Percentiles rank a stretch among this genome's conserved stretches.
Conservation (phyloP, 2,329 filamentous ascomycete genomes). For the Nannizzia gypsea region DNA sequence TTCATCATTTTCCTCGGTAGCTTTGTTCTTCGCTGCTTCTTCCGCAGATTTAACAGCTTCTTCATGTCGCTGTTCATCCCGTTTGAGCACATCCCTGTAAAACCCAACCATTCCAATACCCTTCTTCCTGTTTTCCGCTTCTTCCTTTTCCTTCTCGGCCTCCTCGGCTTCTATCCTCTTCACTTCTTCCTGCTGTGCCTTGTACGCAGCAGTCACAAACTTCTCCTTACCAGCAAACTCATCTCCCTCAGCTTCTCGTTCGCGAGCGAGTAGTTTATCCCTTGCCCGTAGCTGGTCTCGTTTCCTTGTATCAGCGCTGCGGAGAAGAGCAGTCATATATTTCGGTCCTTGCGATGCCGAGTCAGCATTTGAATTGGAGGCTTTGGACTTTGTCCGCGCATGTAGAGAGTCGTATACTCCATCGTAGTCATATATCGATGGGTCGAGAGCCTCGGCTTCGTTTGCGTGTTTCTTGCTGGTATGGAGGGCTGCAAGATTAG, state of each 20-base stretch:
- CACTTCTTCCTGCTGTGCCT: constrained; percentile 51
- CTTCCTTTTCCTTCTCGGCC: constrained; percentile 40
- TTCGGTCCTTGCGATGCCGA: constrained; percentile 35
- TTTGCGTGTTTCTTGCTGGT: constrained; percentile 36
- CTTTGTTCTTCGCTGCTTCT: constrained; percentile 25
- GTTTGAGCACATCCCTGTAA: constrained; percentile 48
- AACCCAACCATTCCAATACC: constrained; percentile 48
- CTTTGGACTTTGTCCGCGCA: constrained; percentile 24
- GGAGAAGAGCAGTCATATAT: constrained; percentile 50
- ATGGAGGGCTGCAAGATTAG: constrained; percentile 36
- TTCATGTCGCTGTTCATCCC: constrained; percentile 46
- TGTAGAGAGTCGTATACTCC: constrained; percentile 39
- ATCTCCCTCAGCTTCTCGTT: constrained; percentile 54
- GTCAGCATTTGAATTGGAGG: constrained; percentile 12
- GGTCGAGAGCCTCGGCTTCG: constrained; percentile 34
- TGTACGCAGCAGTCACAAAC: constrained; percentile 55
- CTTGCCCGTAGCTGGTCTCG: constrained; percentile 51
- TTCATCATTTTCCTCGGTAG: constrained; percentile 24
- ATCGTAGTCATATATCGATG: constrained; percentile 41
- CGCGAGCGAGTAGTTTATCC: constrained; percentile 48
- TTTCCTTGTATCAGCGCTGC: constrained; percentile 50
- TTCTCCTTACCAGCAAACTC: constrained; percentile 56
- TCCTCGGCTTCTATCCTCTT: constrained; percentile 48
- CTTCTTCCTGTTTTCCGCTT: constrained; percentile 40
- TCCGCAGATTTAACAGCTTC: constrained; percentile 46